Conservation (phyloP, 768 basidiomycete genomes). For the Dictyophora rubrovolvata region DNA sequence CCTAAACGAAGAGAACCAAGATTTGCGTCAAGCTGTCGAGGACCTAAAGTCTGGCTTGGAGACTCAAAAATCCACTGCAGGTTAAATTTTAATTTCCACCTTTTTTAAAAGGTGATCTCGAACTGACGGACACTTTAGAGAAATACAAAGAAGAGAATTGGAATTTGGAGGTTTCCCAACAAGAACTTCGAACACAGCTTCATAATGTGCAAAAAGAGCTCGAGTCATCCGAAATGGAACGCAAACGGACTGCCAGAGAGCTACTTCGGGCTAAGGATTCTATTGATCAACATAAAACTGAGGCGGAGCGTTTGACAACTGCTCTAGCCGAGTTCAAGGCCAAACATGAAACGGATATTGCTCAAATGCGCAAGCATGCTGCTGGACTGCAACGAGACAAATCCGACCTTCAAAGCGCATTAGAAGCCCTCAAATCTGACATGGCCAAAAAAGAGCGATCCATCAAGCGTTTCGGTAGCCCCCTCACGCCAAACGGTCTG, state of each 20-base stretch:
- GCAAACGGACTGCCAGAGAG: conserved; percentile 67
- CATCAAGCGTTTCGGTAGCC: conserved; percentile 58
- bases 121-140: conserved; percentile 35
- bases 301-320: conserved; percentile 59
- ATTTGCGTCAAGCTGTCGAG: conserved; percentile 72
- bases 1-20: conserved; percentile 86
- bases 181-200: conserved; percentile 71
- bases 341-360: conserved; percentile 93
- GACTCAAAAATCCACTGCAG: conserved; percentile 71
- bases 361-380: conserved; percentile 77
- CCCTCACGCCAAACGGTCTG: conserved; percentile 51
- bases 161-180: conserved; percentile 91
- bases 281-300: conserved; percentile 79
- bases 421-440: conserved; percentile 71
- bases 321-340: conserved; percentile 65
- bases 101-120: not conserved
- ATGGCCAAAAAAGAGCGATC: conserved; percentile 52
- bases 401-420: conserved; percentile 72
- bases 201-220: conserved; percentile 53
- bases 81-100: conserved; percentile 30
- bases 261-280: conserved; percentile 65
- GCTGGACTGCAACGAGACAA: conserved; percentile 88
- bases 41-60: conserved; percentile 61
- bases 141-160: conserved; percentile 98
- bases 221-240: conserved; percentile 70